Evolutionary conservation across 345 rosid genomes (phyloP).

Genomic region (Euphorbia tirucalli): DNA sequence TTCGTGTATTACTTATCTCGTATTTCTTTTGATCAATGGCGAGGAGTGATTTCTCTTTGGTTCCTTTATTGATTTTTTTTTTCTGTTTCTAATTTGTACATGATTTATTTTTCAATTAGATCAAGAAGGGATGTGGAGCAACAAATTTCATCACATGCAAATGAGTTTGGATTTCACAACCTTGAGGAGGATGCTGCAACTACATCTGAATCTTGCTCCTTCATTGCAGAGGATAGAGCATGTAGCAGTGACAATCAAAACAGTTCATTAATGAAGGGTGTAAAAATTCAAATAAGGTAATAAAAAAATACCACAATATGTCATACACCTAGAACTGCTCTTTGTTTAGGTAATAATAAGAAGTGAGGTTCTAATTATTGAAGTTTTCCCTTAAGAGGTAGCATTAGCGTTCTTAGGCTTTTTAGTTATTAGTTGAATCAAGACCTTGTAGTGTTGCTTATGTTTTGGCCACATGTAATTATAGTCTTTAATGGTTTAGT

Average conservation of each 20-base stretch:
- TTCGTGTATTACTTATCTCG: neutral
- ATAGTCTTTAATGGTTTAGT: neutral
- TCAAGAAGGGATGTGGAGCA: constrained; percentile 43
- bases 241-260: constrained; percentile 62
- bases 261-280: constrained; percentile 41
- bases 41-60: neutral
- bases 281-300: constrained; percentile 56
- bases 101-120: constrained; percentile 25
- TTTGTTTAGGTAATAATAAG: constrained; percentile 2
- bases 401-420: neutral
- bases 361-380: constrained; percentile 4
- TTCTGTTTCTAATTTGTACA: neutral
- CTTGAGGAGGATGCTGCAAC: constrained; percentile 46
- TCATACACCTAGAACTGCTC: neutral
- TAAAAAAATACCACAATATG: constrained; percentile 2
- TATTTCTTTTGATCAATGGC: neutral
- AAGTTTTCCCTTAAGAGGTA: neutral
- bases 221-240: constrained; percentile 65
- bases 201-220: constrained; percentile 78
- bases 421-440: neutral
- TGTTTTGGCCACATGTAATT: neutral
- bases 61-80: neutral
- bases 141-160: constrained; percentile 34
- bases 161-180: constrained; percentile 38
- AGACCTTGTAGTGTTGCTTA: neutral